Percentiles rank a stretch among this genome's conserved stretches.
These are phyloP conservation scores for Brassica rapa DNA, from an alignment of 345 rosid species.

Conservation along the genomic window DNA sequence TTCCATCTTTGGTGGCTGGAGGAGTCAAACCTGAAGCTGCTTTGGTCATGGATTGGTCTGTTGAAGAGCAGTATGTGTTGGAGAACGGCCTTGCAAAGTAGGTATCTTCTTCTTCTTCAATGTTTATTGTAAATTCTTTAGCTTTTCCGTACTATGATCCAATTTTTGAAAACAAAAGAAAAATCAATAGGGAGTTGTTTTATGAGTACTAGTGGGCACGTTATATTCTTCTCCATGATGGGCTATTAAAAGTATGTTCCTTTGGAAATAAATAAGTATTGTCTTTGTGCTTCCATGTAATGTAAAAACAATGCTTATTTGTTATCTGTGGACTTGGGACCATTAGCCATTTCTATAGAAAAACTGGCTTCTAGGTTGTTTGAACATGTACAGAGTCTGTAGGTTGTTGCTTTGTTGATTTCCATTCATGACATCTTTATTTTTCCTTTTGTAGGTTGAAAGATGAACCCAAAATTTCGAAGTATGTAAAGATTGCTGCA, in stretches of 20 bases:
- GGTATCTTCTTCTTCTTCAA: constrained; percentile 34
- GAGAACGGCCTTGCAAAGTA: constrained; percentile 83
- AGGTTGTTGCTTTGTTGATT: constrained; percentile 6
- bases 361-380: too few species aligned
- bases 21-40: constrained; percentile 50
- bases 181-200: constrained; percentile 15
- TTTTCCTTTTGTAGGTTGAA: constrained; percentile 49
- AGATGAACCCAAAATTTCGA: constrained; percentile 69
- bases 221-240: constrained; percentile 39
- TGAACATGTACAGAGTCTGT: neutral
- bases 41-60: constrained; percentile 81
- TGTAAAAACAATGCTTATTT: neutral
- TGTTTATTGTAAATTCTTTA: constrained; percentile 11
- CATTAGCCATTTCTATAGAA: neutral
- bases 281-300: constrained; percentile 30
- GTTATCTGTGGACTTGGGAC: constrained; percentile 12
- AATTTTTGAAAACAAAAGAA: neutral
- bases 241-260: constrained; percentile 39
- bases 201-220: constrained; percentile 28
- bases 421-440: constrained; percentile 1
- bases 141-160: constrained; percentile 23
- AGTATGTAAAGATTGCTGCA: constrained; percentile 86
- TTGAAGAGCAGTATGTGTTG: constrained; percentile 69
- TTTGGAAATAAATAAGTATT: constrained; percentile 16
- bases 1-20: constrained; percentile 14